Base-by-base conservation (phyloP, 371 early-diverging fungal genomes). In the Smittium culicis region DNA sequence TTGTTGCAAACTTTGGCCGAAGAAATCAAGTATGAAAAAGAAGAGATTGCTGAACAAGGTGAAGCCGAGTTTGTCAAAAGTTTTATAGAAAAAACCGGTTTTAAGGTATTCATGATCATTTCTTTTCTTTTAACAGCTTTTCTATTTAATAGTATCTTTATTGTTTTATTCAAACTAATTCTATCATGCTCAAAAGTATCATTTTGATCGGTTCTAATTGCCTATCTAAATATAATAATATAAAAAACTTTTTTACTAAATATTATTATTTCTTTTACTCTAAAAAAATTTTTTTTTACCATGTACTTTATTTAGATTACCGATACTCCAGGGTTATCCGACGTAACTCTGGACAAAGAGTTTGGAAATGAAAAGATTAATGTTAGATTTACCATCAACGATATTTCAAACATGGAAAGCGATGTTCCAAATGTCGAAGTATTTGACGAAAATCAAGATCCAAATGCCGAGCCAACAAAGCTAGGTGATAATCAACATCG, bases 321-420 rank as follows among this genome's bases (percentile, higher is more conserved):
- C 54, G 90, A 92, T 75, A 84, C 84, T 75, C 62, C 81, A 35
- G 93, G 93, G 35, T 76, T 83, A 28, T 90, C 88, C 75, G 90
- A 91, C 76, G 90, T 95, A 28, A 70, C 75, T 33, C 73, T 96
- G 70, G 81, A 84, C 29, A 85, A 93, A 70, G 86, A 85, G 64
- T 93, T 91, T 77, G 94, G 93, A 67, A 88, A 85, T 72, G 97
- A 96, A 80, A 88, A 86, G 71, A 90, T 93, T 75, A 83, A 88
- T 54, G 81, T 91, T 54, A 75, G 86, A 65, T 93, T 94, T 78
- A 88, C 88, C 35, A 90, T 91, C 64, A 88, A 90, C 69, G 90
- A 93, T 68, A 84, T 93, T 68, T 85, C 83, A 74, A 82, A 82
- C 69, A 79, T 77, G 34, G 83, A 85, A 28, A 81, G 75, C 27